These are phyloP conservation scores for Trichoderma erinaceum DNA, from an alignment of 495 filamentous ascomycete genomes.

Conservation along the genomic window DNA sequence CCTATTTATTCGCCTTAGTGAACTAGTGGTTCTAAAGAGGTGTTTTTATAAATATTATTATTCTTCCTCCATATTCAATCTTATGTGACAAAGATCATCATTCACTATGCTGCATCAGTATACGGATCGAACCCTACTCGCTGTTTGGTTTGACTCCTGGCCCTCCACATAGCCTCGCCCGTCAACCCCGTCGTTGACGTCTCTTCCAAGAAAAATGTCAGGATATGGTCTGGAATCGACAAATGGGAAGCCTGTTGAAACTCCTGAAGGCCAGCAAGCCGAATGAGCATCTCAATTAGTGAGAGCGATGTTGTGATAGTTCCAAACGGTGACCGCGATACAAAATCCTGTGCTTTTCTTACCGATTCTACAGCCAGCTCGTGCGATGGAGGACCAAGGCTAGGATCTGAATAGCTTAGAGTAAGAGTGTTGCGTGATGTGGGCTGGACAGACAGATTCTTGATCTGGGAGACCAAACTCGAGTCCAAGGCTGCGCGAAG, in stretches of 20 bases:
- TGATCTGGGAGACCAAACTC: conserved; percentile 35
- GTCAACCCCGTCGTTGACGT: conserved; percentile 65
- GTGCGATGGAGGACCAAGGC: neutral
- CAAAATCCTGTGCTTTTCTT: conserved; percentile 19
- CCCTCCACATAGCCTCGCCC: conserved; percentile 60
- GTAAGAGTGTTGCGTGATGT: conserved; percentile 19
- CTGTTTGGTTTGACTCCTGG: conserved; percentile 65
- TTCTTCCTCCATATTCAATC: neutral
- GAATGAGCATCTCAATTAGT: conserved; percentile 87
- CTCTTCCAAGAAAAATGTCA: conserved; percentile 91
- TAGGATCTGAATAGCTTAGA: conserved; percentile 13
- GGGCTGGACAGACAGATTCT: conserved; percentile 33
- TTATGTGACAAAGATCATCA: neutral
- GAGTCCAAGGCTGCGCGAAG: conserved; percentile 31
- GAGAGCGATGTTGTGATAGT: conserved; percentile 78
- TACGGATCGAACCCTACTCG: conserved; percentile 73
- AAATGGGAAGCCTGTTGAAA: conserved; percentile 92
- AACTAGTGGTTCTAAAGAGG: neutral
- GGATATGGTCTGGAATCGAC: conserved; percentile 86
- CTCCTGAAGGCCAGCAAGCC: conserved; percentile 89
- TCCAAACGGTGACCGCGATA: conserved; percentile 34
- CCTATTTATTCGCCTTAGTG: no score
- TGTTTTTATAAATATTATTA: neutral
- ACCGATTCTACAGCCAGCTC: conserved; percentile 17
- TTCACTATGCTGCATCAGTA: conserved; percentile 28